A percentile compares a stretch with the other conserved stretches of the same genome.
Conservation (phyloP, 257 asterid genomes). For the Craterostigma plantagineum region DNA sequence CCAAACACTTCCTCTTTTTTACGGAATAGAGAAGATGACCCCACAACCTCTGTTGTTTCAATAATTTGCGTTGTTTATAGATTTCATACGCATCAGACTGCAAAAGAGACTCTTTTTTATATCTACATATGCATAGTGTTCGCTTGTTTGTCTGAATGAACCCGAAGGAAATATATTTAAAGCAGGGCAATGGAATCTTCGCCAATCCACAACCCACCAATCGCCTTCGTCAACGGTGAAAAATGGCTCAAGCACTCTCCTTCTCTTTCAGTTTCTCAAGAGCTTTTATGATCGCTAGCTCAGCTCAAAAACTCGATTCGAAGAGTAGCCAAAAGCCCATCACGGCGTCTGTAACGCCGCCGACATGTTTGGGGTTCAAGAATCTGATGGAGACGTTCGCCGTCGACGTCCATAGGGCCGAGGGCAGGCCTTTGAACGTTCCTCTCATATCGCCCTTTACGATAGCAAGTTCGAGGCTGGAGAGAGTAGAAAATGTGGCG, state of each 20-base stretch:
- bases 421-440: conserved; percentile 64
- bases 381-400: conserved; percentile 50
- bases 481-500: conserved; percentile 61
- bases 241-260: not conserved
- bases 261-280: conserved; percentile 8
- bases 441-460: conserved; percentile 62
- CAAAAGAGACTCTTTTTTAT: no score
- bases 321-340: not conserved
- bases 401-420: conserved; percentile 54
- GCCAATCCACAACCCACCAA: no score
- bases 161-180: no score
- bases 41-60: no score
- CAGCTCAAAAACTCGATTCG: conserved; percentile 8
- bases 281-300: conserved; percentile 1
- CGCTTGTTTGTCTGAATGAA: no score
- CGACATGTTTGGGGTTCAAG: conserved; percentile 36
- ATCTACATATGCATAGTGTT: no score
- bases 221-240: no score
- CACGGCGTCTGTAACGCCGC: conserved; percentile 14
- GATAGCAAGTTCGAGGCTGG: conserved; percentile 57
- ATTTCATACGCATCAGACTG: no score
- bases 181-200: no score
- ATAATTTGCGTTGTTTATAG: no score
- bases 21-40: no score
- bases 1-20: no score